Conservation (phyloP, 257 asterid species). For the Agastache rugosa region DNA sequence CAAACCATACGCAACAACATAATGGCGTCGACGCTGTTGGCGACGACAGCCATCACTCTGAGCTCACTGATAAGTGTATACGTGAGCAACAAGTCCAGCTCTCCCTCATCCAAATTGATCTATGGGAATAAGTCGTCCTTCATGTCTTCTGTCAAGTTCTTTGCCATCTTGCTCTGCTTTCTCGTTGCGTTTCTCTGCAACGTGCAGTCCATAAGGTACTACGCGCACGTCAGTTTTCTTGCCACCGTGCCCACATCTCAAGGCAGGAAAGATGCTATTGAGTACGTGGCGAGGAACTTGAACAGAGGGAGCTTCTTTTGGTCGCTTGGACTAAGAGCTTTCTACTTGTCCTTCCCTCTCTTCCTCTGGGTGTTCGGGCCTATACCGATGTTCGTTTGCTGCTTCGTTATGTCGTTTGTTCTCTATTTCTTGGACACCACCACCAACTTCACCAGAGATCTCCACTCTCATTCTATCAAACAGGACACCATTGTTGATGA, state of each 20-base stretch:
- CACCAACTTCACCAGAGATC: conserved; percentile 59
- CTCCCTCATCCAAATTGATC: conserved; percentile 41
- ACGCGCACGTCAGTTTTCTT: conserved; percentile 77
- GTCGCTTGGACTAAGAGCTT: conserved; percentile 82
- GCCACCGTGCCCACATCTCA: conserved; percentile 60
- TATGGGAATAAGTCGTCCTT: conserved; percentile 54
- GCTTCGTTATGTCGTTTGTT: conserved; percentile 55
- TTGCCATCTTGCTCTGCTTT: conserved; percentile 73
- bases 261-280: conserved; percentile 59
- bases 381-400: conserved; percentile 71
- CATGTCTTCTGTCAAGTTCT: conserved; percentile 66
- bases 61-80: conserved; percentile 82
- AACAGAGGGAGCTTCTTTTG: conserved; percentile 76
- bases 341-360: conserved; percentile 83
- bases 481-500: conserved; percentile 40
- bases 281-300: conserved; percentile 68
- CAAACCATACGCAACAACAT: conserved; percentile 92
- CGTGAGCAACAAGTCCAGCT: conserved; percentile 66
- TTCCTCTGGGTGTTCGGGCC: conserved; percentile 88
- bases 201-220: conserved; percentile 80
- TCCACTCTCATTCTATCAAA: conserved; percentile 50
- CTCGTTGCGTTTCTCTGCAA: conserved; percentile 81
- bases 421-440: conserved; percentile 81
- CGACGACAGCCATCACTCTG: conserved; percentile 81
- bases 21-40: conserved; percentile 93